phyloP scores from a whole-genome alignment of 192 early-diverging fungal genomes.

The Umbelopsis vinacea region DNA sequence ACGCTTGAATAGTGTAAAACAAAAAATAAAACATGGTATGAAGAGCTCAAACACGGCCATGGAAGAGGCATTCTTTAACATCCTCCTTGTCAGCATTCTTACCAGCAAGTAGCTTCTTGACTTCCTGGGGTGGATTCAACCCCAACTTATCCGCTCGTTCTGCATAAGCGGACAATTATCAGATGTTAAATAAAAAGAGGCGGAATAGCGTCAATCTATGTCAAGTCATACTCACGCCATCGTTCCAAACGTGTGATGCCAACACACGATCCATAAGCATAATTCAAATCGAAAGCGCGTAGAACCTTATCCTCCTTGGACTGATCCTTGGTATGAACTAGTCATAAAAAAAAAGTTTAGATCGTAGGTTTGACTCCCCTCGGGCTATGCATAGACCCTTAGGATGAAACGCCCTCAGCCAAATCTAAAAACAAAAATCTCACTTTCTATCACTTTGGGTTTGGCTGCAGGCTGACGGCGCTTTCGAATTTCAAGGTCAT shows the following conservation, averaged over 20 bases:
- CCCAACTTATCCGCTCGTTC: conserved; percentile 52
- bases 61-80: conserved; percentile 25
- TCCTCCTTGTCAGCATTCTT: conserved; percentile 22
- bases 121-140: conserved; percentile 48
- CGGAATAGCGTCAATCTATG: neutral
- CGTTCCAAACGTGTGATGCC: conserved; percentile 57
- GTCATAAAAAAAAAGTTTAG: neutral
- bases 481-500: conserved; percentile 5
- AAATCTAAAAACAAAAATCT: too few species aligned
- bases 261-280: conserved; percentile 51
- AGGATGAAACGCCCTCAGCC: too few species aligned
- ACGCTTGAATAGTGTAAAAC: neutral
- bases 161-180: conserved; percentile 6
- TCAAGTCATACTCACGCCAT: conserved; percentile 41
- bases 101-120: conserved; percentile 8
- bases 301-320: conserved; percentile 30
- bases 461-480: neutral
- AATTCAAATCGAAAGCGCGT: conserved; percentile 40
- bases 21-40: neutral
- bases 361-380: neutral
- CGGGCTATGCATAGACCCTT: too few species aligned
- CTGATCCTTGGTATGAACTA: conserved; percentile 31
- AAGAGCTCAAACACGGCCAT: conserved; percentile 17
- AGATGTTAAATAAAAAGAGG: neutral
- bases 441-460: conserved; percentile 12